A percentile compares a stretch with the other conserved stretches of the same genome.
Conservation (phyloP, 352 stramenopile species). For the Globisporangium rhizosaccharum region DNA sequence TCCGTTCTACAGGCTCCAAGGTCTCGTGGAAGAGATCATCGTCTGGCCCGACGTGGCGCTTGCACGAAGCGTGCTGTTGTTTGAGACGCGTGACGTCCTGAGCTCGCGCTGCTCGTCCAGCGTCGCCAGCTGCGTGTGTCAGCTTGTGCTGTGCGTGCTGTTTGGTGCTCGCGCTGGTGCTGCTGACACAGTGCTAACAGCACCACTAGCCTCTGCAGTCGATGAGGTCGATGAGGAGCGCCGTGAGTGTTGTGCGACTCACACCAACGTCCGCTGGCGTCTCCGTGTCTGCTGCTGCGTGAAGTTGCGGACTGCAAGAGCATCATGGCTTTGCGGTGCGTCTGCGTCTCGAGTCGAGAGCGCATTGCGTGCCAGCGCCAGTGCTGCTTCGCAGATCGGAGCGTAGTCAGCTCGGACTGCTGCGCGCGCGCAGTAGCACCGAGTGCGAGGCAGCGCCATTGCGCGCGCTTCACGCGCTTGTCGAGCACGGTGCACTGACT, state of each 20-base stretch:
- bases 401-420: not conserved
- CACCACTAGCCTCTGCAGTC: too few relatives aligned
- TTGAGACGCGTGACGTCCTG: not conserved
- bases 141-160: not conserved
- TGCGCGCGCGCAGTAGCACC: conserved; percentile 14
- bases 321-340: conserved; percentile 12
- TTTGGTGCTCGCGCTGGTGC: not conserved
- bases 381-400: not conserved
- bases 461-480: conserved; percentile 16
- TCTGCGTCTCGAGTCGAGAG: conserved; percentile 13
- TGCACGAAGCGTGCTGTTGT: not conserved
- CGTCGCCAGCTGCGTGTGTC: not conserved
- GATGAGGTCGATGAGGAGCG: conserved; percentile 29
- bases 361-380: conserved; percentile 18
- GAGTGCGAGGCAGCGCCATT: conserved; percentile 29
- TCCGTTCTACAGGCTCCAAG: too few relatives aligned
- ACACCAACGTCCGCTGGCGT: conserved; percentile 10
- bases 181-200: not conserved
- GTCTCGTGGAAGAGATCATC: too few relatives aligned
- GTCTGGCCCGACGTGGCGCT: conserved; percentile 5
- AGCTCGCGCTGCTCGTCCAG: conserved; percentile 9
- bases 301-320: conserved; percentile 8
- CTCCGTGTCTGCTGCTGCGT: conserved; percentile 10
- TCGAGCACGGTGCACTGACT: conserved; percentile 2
- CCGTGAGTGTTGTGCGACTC: conserved; percentile 10